Base-by-base conservation (phyloP, 345 rosid genomes). In the Camelina laxa region DNA sequence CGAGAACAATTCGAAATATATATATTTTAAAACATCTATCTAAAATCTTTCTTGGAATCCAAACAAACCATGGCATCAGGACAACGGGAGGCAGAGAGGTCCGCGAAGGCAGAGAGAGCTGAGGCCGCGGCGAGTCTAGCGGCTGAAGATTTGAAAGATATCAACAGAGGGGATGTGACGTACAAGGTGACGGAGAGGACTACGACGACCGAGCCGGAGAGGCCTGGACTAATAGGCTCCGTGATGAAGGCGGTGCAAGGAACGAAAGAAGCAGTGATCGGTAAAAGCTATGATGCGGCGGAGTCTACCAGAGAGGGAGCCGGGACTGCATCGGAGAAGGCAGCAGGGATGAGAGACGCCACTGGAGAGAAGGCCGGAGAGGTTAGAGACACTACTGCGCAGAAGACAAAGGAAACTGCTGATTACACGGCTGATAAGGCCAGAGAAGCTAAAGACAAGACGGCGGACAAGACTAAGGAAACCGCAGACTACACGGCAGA, bases 181-280 rank as follows among this genome's bases (percentile, higher is more conserved):
- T 76, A 57, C n/a, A 78, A 65, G 48, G 69, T 72, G 44, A 72
- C 77, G 16, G 81, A 78, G 73, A 72, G 13, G 42, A 62, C 70
- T 9, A 74, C 79, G 1, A 72, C 70, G 1, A 84, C 71, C 7
- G 82, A 85, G 51, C 81, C 61, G 0, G 79, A 83, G 67, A 81
- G 77, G 60, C 89, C 87, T 0, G 91, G 96, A 0, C 60, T 89
- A 12, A 65, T 91, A 54, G 93, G 88, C 10, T 85, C 88, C 0
- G 79, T 90, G 58, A 53, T 90, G 54, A 83, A 70, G 67, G 87
- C 86, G 7, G 87, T 93, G 24, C 81, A 85, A 2, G 90, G 77
- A 38, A 86, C 91, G 0, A 90, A 81, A 72, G 95, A 84, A 1
- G 93, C 84, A 1, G 86, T 84, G 30, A 83, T 85, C 0, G 97